Evolutionary conservation across 1,284 basidiomycete species (phyloP), one percentile per base, ranked within the genome.

Genomic region (Xerocomus nothofagi): DNA sequence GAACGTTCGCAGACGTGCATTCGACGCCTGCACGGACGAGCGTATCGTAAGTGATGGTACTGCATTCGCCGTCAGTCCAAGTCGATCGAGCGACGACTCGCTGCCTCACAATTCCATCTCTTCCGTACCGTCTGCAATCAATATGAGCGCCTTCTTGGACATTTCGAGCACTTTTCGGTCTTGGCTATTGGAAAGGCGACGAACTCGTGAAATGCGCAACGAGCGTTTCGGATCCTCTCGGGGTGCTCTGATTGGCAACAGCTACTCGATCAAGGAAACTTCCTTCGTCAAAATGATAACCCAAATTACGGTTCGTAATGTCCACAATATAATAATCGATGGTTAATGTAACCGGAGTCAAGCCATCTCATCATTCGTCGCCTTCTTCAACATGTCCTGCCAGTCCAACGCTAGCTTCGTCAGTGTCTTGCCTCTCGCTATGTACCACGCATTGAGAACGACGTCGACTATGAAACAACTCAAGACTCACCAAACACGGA

Each of bases 41-140:
- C 4, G 85, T 87, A 63, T 91, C 90, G 61, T 86, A 91, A 9
- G 81, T 77, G 67, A 91, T 86, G 10, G 86, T 87, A 58, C 86
- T 90, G 61, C n/a, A 36, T 6, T 26, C 3, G 18, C 53, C 49
- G 18, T 54, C 49, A 44, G 26, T 40, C 39, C 40, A 41, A 21
- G 30, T 17, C 8, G 9, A n/a, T 17, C 29, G 14, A 29, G 7
- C n/a, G 44, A 39, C 3, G 31, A 39, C 23, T n/a, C n/a, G n/a
- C n/a, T 27, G 3, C 23, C 62, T 64, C 63, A 88, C 88, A 90
- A 90, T 70, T 94, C 91, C 81, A 91, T 91, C 69, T 93, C 90
- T 62, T 94, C 91, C 0, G 90, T 91, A 8, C 91, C 92, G 62
- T 93, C 79, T n/a, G 91, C 87, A n/a, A 93, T 80, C 20, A 93